These are phyloP conservation scores for Perilla frutescens DNA, from an alignment of 257 asterid genomes.

Conservation along the genomic window DNA sequence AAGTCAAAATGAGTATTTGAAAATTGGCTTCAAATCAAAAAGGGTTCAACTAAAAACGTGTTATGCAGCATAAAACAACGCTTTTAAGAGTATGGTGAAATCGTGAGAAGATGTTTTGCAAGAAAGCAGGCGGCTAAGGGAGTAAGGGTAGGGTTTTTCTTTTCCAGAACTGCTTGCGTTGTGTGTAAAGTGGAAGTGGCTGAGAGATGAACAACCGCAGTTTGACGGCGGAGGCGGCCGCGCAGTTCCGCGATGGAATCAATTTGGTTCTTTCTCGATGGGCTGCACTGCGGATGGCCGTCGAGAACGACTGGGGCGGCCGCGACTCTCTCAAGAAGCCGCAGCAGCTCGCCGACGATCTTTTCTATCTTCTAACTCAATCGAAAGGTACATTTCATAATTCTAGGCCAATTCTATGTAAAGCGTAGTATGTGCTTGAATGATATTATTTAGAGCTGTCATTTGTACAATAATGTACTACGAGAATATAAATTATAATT, in stretches of 20 bases:
- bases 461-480: background rate
- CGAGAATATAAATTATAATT: background rate
- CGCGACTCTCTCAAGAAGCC: slow-evolving; percentile 57
- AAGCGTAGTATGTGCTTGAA: background rate
- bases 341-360: slow-evolving; percentile 44
- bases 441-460: background rate
- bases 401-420: background rate
- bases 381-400: slow-evolving; percentile 55
- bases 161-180: no score
- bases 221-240: slow-evolving; percentile 65
- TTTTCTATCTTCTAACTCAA: slow-evolving; percentile 53
- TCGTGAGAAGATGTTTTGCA: no score
- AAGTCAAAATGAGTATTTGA: no score
- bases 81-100: no score
- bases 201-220: slow-evolving; percentile 33
- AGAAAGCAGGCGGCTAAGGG: no score
- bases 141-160: no score
- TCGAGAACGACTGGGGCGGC: slow-evolving; percentile 80
- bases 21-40: no score
- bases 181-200: background rate
- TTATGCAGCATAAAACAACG: no score
- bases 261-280: slow-evolving; percentile 59
- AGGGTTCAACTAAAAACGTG: no score
- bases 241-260: slow-evolving; percentile 62
- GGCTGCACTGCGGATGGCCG: slow-evolving; percentile 76